Base-by-base conservation (phyloP, 73 alveolate genomes). In the Paraurostyla sp. region DNA sequence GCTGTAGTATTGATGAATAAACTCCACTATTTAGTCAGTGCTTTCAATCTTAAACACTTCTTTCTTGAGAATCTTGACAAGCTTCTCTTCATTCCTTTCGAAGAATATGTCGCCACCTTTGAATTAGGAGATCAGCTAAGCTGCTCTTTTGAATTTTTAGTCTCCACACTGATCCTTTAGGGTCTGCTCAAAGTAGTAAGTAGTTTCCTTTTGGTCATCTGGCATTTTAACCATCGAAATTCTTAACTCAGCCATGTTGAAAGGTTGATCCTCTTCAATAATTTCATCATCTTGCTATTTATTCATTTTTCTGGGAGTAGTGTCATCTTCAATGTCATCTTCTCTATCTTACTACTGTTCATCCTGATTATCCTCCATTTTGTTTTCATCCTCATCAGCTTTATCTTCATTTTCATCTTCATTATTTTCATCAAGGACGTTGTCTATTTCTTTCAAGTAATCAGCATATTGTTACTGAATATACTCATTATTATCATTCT, bases 271-370 rank as follows among this genome's bases (percentile, higher is more conserved):
- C 52, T 40, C 85, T 32, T 54, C 57, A 32, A 40, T 30, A 18
- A 4, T 30, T 15, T 20, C 41, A 27, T 68, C 51, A 41, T 38
- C 13, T 54, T 15, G 40, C 22, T 56, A 58, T 85, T 71, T 27
- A 18, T 46, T 40, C 46, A 36, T 16, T 4, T 35, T 33, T 33
- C 71, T 30, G 9, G 56, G 38, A 58, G 85, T 43, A 11, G 18
- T 71, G 11, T 59, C 83, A 22, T 43, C 46, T 3, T 90, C 90
- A 22, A 45, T 93, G 52, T 90, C 95, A 58, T 90, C 95, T 35
- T 90, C 95, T 36, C 93, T 83, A 58, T 90, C 93, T 56, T 87
- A 65, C 0, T 76, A 29, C 38, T 84, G 35, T 0, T 20, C 80
- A 42, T 11, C 54, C 16, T 27, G 40, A 0, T 25, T n/a, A 0